These are phyloP conservation scores for Luzula sylvatica DNA, from an alignment of 176 grass and related monocot species.

Conservation along the genomic window DNA sequence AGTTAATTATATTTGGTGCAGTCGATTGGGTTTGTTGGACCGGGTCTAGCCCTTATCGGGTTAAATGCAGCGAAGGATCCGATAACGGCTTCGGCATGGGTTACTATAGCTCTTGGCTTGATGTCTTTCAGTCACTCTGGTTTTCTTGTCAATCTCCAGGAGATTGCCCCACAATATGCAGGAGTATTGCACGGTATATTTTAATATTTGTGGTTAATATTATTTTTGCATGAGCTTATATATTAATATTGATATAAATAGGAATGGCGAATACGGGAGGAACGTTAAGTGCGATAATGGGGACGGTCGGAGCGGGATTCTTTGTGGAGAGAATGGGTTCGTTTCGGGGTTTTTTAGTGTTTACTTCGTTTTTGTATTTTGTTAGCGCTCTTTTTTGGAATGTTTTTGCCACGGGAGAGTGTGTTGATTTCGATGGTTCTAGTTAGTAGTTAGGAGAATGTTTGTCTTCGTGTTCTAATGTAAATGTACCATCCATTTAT, in stretches of 20 bases:
- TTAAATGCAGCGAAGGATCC: slow-evolving; percentile 76
- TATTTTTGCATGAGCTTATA: not conserved
- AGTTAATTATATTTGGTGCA: slow-evolving; percentile 22
- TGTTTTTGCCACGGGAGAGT: slow-evolving; percentile 84
- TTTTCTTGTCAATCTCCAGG: slow-evolving; percentile 97
- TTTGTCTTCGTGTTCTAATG: no score
- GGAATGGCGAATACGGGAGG: slow-evolving; percentile 95
- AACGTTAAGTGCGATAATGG: slow-evolving; percentile 84
- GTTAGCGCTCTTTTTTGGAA: slow-evolving; percentile 79
- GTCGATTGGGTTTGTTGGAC: slow-evolving; percentile 95
- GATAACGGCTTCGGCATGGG: slow-evolving; percentile 69
- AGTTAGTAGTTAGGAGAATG: slow-evolving; percentile 16
- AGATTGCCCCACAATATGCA: slow-evolving; percentile 85
- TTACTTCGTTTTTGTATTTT: slow-evolving; percentile 82
- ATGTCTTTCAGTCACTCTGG: slow-evolving; percentile 94
- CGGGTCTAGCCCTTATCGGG: slow-evolving; percentile 70
- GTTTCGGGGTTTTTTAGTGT: slow-evolving; percentile 74
- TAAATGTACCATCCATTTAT: no score
- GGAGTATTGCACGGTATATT: slow-evolving; percentile 77
- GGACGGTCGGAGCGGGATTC: slow-evolving; percentile 92
- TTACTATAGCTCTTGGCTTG: slow-evolving; percentile 79
- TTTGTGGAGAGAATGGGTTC: slow-evolving; percentile 93
- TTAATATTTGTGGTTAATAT: not conserved
- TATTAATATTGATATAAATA: slow-evolving; percentile 27
- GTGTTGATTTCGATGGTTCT: slow-evolving; percentile 58